Evolutionary conservation across 768 basidiomycete genomes (phyloP).

Genomic region (Collybiopsis luxurians): DNA sequence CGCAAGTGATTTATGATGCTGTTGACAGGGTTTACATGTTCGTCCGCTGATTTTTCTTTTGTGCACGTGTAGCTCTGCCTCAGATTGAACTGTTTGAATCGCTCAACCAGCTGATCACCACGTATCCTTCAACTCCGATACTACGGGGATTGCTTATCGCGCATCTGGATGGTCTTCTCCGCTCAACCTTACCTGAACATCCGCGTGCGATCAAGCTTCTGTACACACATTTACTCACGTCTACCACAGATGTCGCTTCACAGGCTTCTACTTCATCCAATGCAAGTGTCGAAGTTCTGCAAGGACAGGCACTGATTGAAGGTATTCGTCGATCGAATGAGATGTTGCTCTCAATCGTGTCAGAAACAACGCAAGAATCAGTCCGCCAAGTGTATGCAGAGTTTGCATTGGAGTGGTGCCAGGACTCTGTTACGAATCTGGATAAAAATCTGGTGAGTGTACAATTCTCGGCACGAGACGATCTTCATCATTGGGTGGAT

Average conservation of each 20-base stretch:
- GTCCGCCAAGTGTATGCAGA: slow-evolving; percentile 37
- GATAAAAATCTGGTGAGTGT: slow-evolving; percentile 49
- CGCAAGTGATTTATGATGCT: not conserved
- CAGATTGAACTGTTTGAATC: slow-evolving; percentile 39
- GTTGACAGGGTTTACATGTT: not conserved
- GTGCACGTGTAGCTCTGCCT: slow-evolving; percentile 31
- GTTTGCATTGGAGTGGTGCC: slow-evolving; percentile 55
- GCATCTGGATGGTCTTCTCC: slow-evolving; percentile 36
- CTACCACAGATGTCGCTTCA: not conserved
- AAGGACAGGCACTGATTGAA: slow-evolving; percentile 35
- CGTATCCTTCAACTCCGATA: slow-evolving; percentile 32
- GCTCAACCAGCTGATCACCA: slow-evolving; percentile 34
- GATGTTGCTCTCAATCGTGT: slow-evolving; percentile 24
- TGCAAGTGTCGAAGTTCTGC: slow-evolving; percentile 8
- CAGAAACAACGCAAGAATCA: slow-evolving; percentile 20
- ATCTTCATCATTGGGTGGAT: not conserved
- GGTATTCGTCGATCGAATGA: slow-evolving; percentile 36
- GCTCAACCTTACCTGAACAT: slow-evolving; percentile 28
- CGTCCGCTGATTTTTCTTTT: not conserved
- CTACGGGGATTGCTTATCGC: slow-evolving; percentile 35
- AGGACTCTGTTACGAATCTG: slow-evolving; percentile 25
- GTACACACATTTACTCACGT: slow-evolving; percentile 28
- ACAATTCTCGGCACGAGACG: not conserved
- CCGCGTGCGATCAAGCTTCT: slow-evolving; percentile 34
- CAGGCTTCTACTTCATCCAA: slow-evolving; percentile 1